Evolutionary conservation across 441 rosid genomes (phyloP).

Genomic region (Omphalea diandra): DNA sequence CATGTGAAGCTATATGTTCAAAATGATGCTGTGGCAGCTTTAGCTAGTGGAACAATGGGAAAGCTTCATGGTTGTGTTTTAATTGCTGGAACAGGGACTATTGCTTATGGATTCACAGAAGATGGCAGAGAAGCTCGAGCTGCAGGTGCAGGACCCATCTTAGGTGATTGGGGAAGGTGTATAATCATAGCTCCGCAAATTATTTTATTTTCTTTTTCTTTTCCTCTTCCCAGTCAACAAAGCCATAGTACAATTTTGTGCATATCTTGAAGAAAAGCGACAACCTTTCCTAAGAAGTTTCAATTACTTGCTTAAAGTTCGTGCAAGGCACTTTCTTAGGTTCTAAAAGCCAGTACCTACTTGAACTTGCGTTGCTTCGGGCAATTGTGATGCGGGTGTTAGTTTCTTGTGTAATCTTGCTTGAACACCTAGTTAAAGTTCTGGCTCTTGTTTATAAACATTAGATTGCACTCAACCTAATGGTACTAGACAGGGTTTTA

Average conservation of each 20-base stretch:
- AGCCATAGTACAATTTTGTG: background rate
- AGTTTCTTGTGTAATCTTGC: background rate
- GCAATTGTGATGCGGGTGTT: background rate
- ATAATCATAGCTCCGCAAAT: conserved; percentile 1
- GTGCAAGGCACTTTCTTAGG: background rate
- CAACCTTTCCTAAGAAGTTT: background rate
- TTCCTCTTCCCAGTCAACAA: background rate
- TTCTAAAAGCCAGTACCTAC: background rate
- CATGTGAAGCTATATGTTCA: conserved; percentile 75
- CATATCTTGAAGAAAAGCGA: background rate
- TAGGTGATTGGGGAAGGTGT: conserved; percentile 99
- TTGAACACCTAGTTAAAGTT: too few relatives aligned
- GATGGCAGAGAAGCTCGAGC: conserved; percentile 91
- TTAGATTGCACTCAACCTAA: background rate
- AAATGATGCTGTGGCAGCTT: conserved; percentile 95
- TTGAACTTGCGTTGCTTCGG: background rate
- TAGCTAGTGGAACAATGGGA: conserved; percentile 97
- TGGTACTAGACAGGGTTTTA: background rate
- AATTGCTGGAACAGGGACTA: conserved; percentile 95
- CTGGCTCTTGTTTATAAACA: background rate
- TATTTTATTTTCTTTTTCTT: background rate
- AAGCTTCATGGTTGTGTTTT: conserved; percentile 97
- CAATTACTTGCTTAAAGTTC: background rate
- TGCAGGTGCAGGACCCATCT: conserved; percentile 92
- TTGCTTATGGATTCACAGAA: conserved; percentile 90